These are phyloP conservation scores for Durio zibethinus DNA, from an alignment of 345 rosid species.

Conservation along the genomic window DNA sequence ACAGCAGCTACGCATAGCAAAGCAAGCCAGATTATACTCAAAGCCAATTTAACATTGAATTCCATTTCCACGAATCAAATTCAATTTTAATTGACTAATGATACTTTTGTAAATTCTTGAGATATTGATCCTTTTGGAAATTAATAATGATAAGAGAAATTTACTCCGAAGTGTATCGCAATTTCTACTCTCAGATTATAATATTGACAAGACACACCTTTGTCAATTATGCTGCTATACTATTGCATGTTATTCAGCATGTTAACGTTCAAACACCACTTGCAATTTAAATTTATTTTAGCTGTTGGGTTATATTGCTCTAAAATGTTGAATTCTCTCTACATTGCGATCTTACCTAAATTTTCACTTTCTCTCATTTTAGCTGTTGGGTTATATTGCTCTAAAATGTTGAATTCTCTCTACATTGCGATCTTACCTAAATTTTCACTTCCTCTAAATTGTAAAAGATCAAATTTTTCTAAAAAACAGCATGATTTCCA, in stretches of 20 bases:
- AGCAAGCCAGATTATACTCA: not conserved
- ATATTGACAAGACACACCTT: not conserved
- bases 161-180: constrained; percentile 13
- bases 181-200: not conserved
- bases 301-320: not conserved
- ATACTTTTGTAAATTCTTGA: not conserved
- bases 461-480: constrained; percentile 1
- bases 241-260: not conserved
- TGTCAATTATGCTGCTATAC: not conserved
- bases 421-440: not conserved
- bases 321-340: not conserved
- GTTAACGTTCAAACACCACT: not conserved
- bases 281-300: not conserved
- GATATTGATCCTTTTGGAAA: not conserved
- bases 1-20: not conserved
- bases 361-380: not conserved
- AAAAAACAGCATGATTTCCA: not conserved
- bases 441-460: not conserved
- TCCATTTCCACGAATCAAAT: not conserved
- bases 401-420: not conserved
- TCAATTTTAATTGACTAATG: not conserved
- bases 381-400: not conserved
- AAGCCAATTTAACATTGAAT: not conserved
- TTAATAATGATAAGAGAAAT: not conserved
- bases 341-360: not conserved